A percentile compares a stretch with the other conserved stretches of the same genome.
phyloP scores from a whole-genome alignment of 2,329 filamentous ascomycete genomes.

The Sporothrix inflata region DNA sequence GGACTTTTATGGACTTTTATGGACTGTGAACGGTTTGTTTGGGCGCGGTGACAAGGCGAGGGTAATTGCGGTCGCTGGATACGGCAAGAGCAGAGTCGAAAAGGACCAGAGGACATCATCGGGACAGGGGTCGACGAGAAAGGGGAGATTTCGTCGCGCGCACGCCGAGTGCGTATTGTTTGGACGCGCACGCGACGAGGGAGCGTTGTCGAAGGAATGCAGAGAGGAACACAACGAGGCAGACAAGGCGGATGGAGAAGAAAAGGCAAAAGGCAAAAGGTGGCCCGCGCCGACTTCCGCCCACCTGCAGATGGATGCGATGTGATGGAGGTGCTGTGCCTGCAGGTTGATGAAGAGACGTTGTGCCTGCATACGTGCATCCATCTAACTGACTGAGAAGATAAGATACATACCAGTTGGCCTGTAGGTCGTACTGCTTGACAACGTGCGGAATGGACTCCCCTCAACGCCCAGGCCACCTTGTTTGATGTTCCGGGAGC shows the following conservation, averaged over 20 bases:
- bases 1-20: not conserved
- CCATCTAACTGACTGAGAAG: no score
- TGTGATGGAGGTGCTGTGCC: not conserved
- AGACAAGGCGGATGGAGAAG: no score
- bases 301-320: not conserved
- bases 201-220: not conserved
- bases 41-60: conserved; percentile 8
- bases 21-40: not conserved
- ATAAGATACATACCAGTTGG: no score
- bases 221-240: not conserved
- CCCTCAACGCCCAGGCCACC: conserved; percentile 20
- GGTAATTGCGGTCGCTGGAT: conserved; percentile 17
- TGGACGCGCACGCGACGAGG: not conserved
- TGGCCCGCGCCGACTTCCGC: conserved; percentile 6
- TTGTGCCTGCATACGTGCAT: conserved; percentile 1
- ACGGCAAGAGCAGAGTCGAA: conserved; percentile 9
- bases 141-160: not conserved
- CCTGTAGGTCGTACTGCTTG: no score
- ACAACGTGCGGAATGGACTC: not conserved
- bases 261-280: not conserved
- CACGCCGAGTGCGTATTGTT: not conserved
- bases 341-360: not conserved
- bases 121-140: not conserved
- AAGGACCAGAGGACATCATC: conserved; percentile 7
- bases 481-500: conserved; percentile 23